Percentiles rank a stretch among this genome's conserved stretches.
Evolutionary conservation across 164 flowering plant species (phyloP).

Genomic region (Tetrastigma voinierianum): DNA sequence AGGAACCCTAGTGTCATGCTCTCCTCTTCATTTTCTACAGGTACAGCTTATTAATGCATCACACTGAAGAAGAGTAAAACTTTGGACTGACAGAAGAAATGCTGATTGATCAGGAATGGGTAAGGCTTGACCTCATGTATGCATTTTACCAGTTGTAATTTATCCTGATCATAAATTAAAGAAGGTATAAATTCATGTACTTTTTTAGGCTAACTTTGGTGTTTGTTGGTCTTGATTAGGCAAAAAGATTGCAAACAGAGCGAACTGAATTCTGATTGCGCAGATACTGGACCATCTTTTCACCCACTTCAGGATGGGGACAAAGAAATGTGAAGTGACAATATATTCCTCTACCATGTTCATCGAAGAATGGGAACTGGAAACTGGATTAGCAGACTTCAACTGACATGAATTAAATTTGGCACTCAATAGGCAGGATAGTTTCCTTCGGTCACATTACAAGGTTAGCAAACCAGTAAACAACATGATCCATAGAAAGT

Average conservation of each 20-base stretch:
- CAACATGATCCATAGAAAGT: too few relatives aligned
- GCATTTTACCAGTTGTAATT: neutral
- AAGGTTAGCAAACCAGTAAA: too few relatives aligned
- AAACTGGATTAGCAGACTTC: too few relatives aligned
- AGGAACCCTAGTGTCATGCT: too few relatives aligned
- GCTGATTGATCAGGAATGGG: conserved; percentile 79
- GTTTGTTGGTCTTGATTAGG: conserved; percentile 21
- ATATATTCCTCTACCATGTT: neutral
- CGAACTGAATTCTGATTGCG: conserved; percentile 63
- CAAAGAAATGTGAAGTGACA: neutral
- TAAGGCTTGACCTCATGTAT: conserved; percentile 14
- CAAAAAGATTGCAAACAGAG: conserved; percentile 70
- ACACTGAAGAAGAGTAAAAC: conserved; percentile 52
- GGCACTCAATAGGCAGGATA: neutral
- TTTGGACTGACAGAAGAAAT: conserved; percentile 75
- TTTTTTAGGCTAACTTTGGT: conserved; percentile 10
- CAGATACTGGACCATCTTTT: conserved; percentile 60
- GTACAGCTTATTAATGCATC: conserved; percentile 73
- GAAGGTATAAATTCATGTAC: neutral
- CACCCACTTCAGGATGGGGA: conserved; percentile 44
- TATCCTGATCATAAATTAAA: neutral
- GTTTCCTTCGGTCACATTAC: too few relatives aligned
- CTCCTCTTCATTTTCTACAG: conserved; percentile 27
- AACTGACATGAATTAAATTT: neutral
- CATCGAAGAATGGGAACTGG: neutral